Percentiles rank a stretch among this genome's conserved stretches.
These are phyloP conservation scores for Perkinsus olseni DNA, from an alignment of 169 alveolate genomes.

Conservation along the genomic window DNA sequence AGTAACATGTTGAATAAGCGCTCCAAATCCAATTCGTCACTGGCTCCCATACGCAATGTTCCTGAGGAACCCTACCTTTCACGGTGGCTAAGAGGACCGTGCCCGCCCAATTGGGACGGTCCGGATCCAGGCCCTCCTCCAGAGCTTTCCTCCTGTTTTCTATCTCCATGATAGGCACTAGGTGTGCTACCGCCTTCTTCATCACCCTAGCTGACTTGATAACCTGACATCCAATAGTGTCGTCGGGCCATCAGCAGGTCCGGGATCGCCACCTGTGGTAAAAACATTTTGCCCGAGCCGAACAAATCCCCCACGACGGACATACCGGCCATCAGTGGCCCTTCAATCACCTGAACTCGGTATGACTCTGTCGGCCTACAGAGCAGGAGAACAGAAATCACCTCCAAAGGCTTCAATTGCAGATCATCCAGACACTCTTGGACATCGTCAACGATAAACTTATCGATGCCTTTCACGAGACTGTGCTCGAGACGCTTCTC, in stretches of 20 bases:
- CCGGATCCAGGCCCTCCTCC: slow-evolving; percentile 23
- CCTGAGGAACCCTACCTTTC: slow-evolving; percentile 30
- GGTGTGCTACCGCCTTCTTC: slow-evolving; percentile 61
- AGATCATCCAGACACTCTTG: slow-evolving; percentile 31
- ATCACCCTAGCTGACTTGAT: slow-evolving; percentile 61
- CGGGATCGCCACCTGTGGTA: slow-evolving; percentile 46
- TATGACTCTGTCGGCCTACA: slow-evolving; percentile 6
- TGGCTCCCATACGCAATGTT: neutral
- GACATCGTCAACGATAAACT: slow-evolving; percentile 45
- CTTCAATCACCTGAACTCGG: slow-evolving; percentile 52
- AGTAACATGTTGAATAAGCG: too few relatives aligned
- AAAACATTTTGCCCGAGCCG: slow-evolving; percentile 62
- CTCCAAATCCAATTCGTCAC: too few relatives aligned
- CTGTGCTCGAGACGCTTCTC: slow-evolving; percentile 40
- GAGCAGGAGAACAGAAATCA: neutral
- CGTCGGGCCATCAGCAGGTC: neutral
- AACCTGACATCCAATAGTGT: neutral
- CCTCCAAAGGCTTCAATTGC: neutral
- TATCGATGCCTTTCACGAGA: slow-evolving; percentile 55
- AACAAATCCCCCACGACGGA: slow-evolving; percentile 56
- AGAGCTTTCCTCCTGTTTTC: slow-evolving; percentile 24
- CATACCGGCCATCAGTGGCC: slow-evolving; percentile 70
- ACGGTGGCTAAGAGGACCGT: slow-evolving; percentile 58
- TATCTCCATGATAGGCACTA: slow-evolving; percentile 58
- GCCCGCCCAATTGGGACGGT: slow-evolving; percentile 36